Evolutionary conservation across 352 stramenopile species (phyloP), one percentile per base, ranked within the genome.

Genomic region (Salisapilia sapeloensis): DNA sequence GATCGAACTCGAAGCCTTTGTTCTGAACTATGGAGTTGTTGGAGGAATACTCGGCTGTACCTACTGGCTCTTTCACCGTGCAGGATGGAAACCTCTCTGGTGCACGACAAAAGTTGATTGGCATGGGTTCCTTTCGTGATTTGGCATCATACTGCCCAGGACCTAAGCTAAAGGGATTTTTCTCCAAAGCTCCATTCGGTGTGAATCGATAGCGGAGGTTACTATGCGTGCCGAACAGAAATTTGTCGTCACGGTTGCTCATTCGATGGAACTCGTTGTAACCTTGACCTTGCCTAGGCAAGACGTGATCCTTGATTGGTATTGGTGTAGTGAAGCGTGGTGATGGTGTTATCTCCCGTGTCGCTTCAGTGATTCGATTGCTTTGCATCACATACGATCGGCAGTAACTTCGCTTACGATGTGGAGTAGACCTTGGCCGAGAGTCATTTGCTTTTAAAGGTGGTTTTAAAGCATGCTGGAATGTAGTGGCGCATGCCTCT

Each of bases 21-120:
- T 0, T 60, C 63, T 3, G 63, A 60, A 3, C 60, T 60, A 14
- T 56, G 60, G 4, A 39, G 25, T 52, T 50, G 0, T 46, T 60
- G 6, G 39, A 48, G 38, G 55, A 57, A 24, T 60, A 39, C 18
- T 76, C 63, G 34, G 50, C n/a, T n/a, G n/a, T n/a, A n/a, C n/a
- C n/a, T n/a, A n/a, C n/a, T n/a, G n/a, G n/a, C n/a, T n/a, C n/a
- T n/a, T n/a, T n/a, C n/a, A n/a, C n/a, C n/a, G n/a, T n/a, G n/a
- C n/a, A n/a, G n/a, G n/a, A n/a, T n/a, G n/a, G 56, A 38, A 79
- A 79, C 2, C 63, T 38, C 33, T 79, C 63, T 7, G 57, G 66
- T 0, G 60, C n/a, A n/a, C n/a, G 55, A 31, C 57, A 76, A 48
- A 79, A 79, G 35, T 76, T 76, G 19, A 61, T 44, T 10, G 48